Evolutionary conservation across 2,329 filamentous ascomycete species (phyloP), one percentile per base, ranked within the genome.

Genomic region (Penicillium carneum): DNA sequence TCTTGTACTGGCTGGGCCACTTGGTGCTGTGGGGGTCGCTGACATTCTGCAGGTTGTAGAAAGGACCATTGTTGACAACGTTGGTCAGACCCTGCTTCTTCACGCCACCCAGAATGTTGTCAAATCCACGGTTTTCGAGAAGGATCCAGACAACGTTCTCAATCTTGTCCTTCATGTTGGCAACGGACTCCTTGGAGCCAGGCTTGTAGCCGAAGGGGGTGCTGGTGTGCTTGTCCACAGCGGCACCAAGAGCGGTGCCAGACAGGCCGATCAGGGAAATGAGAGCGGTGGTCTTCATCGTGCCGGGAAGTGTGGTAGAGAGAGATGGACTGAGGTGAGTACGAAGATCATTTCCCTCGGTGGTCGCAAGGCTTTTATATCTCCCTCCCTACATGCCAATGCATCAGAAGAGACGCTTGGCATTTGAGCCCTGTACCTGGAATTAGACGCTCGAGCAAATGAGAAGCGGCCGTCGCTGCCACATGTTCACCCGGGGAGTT

Each of bases 91-190:
- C 77, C 3, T 65, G 39, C 18, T 71, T 71, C 43, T 69, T 74
- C 61, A 79, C 71, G 53, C 77, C 78, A 61, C 78, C 78, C 14
- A 79, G 65, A 31, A 80, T 71, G 68, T 79, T 80, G 68, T 69
- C 67, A 20, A 66, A 69, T n/a, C 57, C 64, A 16, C 67, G 67
- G 66, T 80, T 80, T 63, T 80, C 79, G 69, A 79, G 72, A 47
- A 74, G 49, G 36, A 74, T 68, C 72, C 72, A 74, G 33, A 75
- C 73, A 18, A 75, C 70, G 54, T 75, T 72, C 68, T 75, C 72
- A 52, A 75, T 65, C 65, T 75, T 74, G 57, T 70, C 67, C 63
- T 74, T 75, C 59, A 75, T 20, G 63, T 74, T 75, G 62, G 65
- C 63, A 62, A 75, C 67, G 16, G 73, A 74, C 51, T 73, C 67